Evolutionary conservation across 1,139 yeast species (phyloP).

Genomic region (Candida pseudocylindracea): DNA sequence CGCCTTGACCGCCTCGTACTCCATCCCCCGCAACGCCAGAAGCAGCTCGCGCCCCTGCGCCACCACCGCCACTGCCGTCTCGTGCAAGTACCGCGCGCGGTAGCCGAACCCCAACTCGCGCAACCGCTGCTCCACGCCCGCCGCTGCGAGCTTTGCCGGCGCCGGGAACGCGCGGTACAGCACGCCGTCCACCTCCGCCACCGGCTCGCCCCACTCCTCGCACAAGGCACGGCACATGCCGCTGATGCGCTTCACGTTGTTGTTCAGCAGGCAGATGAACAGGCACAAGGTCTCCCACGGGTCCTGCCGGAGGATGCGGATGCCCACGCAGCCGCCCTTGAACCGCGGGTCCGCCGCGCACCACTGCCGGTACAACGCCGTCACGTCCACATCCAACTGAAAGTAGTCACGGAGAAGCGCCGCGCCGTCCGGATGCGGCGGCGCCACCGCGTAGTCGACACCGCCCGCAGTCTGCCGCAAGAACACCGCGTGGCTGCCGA

Average conservation of each 20-base stretch:
- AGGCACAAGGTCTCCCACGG: conserved; percentile 92
- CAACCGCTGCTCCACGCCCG: conserved; percentile 18
- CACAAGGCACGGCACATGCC: conserved; percentile 80
- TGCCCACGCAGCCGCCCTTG: conserved; percentile 30
- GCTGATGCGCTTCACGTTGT: conserved; percentile 82
- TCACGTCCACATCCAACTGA: conserved; percentile 32
- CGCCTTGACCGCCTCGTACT: conserved; percentile 38
- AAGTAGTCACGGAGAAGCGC: conserved; percentile 43
- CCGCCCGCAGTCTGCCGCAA: conserved; percentile 20
- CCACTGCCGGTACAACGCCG: conserved; percentile 42
- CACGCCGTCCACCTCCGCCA: conserved; percentile 32
- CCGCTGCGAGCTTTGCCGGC: conserved; percentile 23
- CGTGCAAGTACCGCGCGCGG: conserved; percentile 69
- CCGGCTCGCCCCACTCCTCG: conserved; percentile 39
- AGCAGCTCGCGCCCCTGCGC: conserved; percentile 6
- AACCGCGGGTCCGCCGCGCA: conserved; percentile 22
- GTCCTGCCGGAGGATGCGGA: conserved; percentile 71
- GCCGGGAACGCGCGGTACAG: conserved; percentile 57
- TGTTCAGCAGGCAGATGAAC: conserved; percentile 89
- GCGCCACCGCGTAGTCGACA: conserved; percentile 11
- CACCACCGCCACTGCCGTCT: conserved; percentile 33
- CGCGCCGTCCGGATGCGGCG: background rate
- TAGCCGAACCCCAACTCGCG: conserved; percentile 68
- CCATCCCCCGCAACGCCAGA: conserved; percentile 13
- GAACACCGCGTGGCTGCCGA: conserved; percentile 23